Evolutionary conservation across 768 basidiomycete species (phyloP), one percentile per base, ranked within the genome.

Genomic region (Favolaschia claudopus): DNA sequence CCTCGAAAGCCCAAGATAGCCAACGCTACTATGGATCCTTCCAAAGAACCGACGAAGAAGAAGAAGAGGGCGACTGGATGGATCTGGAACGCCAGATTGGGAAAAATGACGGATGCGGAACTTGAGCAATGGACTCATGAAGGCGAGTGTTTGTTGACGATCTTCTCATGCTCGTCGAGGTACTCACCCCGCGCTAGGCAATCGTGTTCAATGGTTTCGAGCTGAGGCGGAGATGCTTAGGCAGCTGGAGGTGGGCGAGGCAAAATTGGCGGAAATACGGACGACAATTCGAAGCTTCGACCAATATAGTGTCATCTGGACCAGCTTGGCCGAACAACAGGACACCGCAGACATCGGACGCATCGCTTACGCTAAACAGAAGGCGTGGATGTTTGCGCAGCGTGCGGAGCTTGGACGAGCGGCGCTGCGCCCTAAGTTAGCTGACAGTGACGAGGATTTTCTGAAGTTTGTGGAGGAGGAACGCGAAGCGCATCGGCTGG

Each of bases 191-290:
- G n/a, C n/a, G n/a, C n/a, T n/a, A 51, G 50, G 50, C 0, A 31
- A 51, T 32, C 28, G 29, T 1, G 20, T 51, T 5, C 50, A 51
- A n/a, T 51, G 50, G 53, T 55, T 42, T 7, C 46, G 55, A 1
- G 55, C 55, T 0, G 46, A 57, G 20, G 55, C 55, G 6, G 55
- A 57, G 12, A 55, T 55, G 53, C 13, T 25, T 25, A 42, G 53
- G 25, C 34, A 33, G 44, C 28, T 25, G n/a, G 53, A 55, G n/a
- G 37, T 44, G 27, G 28, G 22, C 12, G 53, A 55, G 34, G 25
- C 17, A 14, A 38, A 29, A n/a, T n/a, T 46, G 12, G 53, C 53
- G n/a, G 53, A 55, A 4, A 19, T 37, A n/a, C 25, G 53, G 27
- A 55, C 53, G 7, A 39, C 51, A 7, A 31, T 32, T 19, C 38